These are phyloP conservation scores for Penicillium sp. DNA, from an alignment of 2,329 filamentous ascomycete genomes.

Conservation along the genomic window DNA sequence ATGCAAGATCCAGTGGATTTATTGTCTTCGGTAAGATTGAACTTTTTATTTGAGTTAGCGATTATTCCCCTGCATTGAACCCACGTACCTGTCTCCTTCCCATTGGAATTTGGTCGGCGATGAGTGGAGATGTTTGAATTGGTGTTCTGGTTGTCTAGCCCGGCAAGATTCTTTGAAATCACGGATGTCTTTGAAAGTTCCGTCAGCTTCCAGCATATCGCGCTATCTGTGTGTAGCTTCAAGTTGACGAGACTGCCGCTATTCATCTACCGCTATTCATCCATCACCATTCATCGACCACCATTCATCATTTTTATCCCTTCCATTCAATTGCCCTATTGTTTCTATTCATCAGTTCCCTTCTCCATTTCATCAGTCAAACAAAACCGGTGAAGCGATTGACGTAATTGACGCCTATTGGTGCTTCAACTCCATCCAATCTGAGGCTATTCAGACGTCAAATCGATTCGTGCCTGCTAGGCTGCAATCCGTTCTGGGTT, in stretches of 20 bases:
- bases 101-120: not conserved
- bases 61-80: not conserved
- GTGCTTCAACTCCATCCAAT: not conserved
- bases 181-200: not conserved
- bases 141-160: not conserved
- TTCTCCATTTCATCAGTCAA: not conserved
- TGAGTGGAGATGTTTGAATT: not conserved
- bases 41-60: conserved; percentile 3
- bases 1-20: conserved; percentile 55
- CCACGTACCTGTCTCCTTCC: not conserved
- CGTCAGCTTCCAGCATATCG: not conserved
- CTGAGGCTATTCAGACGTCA: not conserved
- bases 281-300: not conserved
- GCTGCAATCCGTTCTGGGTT: not conserved
- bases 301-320: not conserved
- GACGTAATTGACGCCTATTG: not conserved
- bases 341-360: not conserved
- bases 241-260: not conserved
- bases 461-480: not conserved
- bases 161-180: not conserved
- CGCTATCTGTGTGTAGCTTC: not conserved
- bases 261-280: not conserved
- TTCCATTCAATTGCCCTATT: not conserved
- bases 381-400: not conserved
- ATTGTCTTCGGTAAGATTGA: conserved; percentile 52